Percentiles rank a stretch among this genome's conserved stretches.
Evolutionary conservation across 2,329 filamentous ascomycete species (phyloP).

Genomic region (Clarireedia monteithiana): DNA sequence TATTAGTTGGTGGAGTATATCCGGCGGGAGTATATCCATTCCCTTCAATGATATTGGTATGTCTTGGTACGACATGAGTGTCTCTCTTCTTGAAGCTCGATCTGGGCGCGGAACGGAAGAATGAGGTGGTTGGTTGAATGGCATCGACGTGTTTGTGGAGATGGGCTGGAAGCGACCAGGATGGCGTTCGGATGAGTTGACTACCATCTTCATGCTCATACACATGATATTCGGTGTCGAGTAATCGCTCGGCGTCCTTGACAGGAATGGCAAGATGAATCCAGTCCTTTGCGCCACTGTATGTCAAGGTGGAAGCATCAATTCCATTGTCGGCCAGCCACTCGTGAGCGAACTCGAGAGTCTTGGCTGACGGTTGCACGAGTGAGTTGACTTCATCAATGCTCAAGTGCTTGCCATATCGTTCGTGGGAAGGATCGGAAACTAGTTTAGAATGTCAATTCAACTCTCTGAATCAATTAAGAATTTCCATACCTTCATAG

Average conservation of each 20-base stretch:
- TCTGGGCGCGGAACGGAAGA: constrained; percentile 35
- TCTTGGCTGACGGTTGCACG: constrained; percentile 44
- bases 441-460: constrained; percentile 26
- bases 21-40: constrained; percentile 9
- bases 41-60: constrained; percentile 5
- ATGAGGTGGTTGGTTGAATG: constrained; percentile 53
- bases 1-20: constrained; percentile 26
- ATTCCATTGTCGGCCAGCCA: constrained; percentile 50
- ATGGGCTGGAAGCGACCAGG: constrained; percentile 50
- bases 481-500: constrained; percentile 35
- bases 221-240: constrained; percentile 43
- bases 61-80: background rate
- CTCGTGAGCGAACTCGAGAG: constrained; percentile 43
- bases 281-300: constrained; percentile 50
- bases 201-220: constrained; percentile 48
- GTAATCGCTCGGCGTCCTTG: constrained; percentile 41
- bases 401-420: constrained; percentile 48
- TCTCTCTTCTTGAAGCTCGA: background rate
- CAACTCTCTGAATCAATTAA: background rate
- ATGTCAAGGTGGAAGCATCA: constrained; percentile 31
- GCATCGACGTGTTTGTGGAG: constrained; percentile 51
- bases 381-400: constrained; percentile 44
- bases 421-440: constrained; percentile 43
- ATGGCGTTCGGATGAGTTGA: constrained; percentile 41
- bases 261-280: constrained; percentile 46